A percentile compares a stretch with the other conserved stretches of the same genome.
Conservation (phyloP, 2,329 filamentous ascomycete genomes). For the Leptographium radiaticola region DNA sequence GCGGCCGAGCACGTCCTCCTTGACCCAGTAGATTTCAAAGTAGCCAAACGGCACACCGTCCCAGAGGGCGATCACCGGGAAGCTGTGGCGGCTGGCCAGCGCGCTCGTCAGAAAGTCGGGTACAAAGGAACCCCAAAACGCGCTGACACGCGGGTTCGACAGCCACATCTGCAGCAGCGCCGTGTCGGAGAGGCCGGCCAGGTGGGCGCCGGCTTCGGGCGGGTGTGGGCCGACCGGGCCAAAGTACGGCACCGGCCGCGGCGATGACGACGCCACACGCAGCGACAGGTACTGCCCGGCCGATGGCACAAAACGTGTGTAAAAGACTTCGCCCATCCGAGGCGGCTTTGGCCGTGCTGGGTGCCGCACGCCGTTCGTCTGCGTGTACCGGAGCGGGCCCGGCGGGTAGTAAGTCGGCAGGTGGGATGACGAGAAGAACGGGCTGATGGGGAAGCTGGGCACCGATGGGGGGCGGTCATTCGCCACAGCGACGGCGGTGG, state of each 20-base stretch:
- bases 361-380: slow-evolving; percentile 68
- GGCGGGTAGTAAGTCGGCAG: slow-evolving; percentile 87
- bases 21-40: slow-evolving; percentile 97
- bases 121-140: slow-evolving; percentile 68
- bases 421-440: slow-evolving; percentile 72
- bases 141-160: slow-evolving; percentile 67
- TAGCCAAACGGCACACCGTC: slow-evolving; percentile 92
- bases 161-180: slow-evolving; percentile 73
- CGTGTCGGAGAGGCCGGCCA: slow-evolving; percentile 35
- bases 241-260: slow-evolving; percentile 48
- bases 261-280: slow-evolving; percentile 62
- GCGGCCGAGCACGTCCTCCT: slow-evolving; percentile 69
- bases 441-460: slow-evolving; percentile 39
- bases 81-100: slow-evolving; percentile 59
- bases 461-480: not conserved
- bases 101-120: slow-evolving; percentile 53
- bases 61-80: slow-evolving; percentile 88
- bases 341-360: slow-evolving; percentile 80
- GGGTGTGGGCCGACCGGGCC: slow-evolving; percentile 39
- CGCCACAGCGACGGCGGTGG: slow-evolving; percentile 11
- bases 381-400: slow-evolving; percentile 65
- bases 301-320: slow-evolving; percentile 74
- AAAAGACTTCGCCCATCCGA: slow-evolving; percentile 82
- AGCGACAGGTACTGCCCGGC: slow-evolving; percentile 78
- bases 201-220: slow-evolving; percentile 22